Base-by-base conservation (phyloP, 768 basidiomycete species). In the Mycena belliarum region DNA sequence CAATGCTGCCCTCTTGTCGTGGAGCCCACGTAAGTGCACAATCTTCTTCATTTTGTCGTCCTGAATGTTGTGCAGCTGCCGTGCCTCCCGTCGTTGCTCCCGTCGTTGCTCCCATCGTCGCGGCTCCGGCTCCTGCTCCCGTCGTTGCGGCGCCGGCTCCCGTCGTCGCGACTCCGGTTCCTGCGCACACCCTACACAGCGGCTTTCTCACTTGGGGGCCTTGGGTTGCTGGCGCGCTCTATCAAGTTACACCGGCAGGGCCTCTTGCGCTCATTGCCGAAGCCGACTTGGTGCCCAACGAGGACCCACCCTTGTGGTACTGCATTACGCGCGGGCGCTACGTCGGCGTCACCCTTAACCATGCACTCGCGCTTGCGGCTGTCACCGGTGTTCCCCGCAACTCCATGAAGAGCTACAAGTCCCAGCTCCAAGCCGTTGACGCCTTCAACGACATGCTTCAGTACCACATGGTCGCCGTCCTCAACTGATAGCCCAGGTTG, bases 281-380 rank as follows among this genome's bases (percentile, higher is more conserved):
- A 6, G 35, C 35, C 4, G 6, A 35, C 33, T 6, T 20, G 42
- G 41, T 55, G 32, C 15, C 44, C 7, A 42, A 40, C 26, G 15
- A 40, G 45, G 37, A 26, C 6, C 37, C 37, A 8, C 38, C 25
- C 10, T 6, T 25, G 7, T 56, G 55, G 55, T 56, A 56, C 21
- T 33, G 28, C 21, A 44, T 56, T 29, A 56, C 55, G n/a, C 11
- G 21, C 9, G 55, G 55, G 14, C 28, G 6, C 15, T 49, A 56
- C 55, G 28, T 56, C 38, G 55, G 55, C 20, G 24, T 49, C 32
- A 56, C 55, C 29, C 35, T 24, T 40, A 44, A 28, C 29, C 21
- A 26, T 15, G 28, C 38, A 4, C 26, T 56, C 25, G 55, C 55
- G 4, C 35, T 49, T 21, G 21, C 3, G 6, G 47, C 55, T 3